Evolutionary conservation across 2,329 filamentous ascomycete species (phyloP), one percentile per base, ranked within the genome.

Genomic region (Periconia macrospinosa): DNA sequence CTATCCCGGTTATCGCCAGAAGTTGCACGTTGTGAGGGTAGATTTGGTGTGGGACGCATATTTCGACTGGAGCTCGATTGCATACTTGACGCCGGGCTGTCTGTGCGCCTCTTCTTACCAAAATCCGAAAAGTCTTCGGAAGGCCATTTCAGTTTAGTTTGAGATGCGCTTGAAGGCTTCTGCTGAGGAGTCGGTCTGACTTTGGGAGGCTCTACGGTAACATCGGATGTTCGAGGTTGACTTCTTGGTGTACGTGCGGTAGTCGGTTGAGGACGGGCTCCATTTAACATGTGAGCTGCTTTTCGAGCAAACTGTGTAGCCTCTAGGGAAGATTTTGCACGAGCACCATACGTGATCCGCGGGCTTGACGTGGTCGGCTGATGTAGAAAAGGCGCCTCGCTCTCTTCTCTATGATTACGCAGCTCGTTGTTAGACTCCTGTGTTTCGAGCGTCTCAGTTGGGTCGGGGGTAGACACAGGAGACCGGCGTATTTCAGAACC

Each of bases 401-500:
- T 44, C 42, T 44, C 42, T 10, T 44, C 42, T 44, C 42, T 44
- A 6, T 9, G n/a, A 15, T 19, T 37, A n/a, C 15, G 6, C 18
- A 9, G n/a, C 42, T 27, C 6, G 6, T 20, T 23, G 20, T 9
- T 19, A 15, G 42, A 44, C 42, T 27, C 42, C 14, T 37, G 45
- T 2, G 45, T 20, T 37, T 18, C 45, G 15, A 48, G 41, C 9
- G 18, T 33, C 6, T 51, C 44, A 20, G 43, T 51, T 27, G 47
- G 46, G 7, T 57, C 52, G 17, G 45, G 45, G 8, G 42, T 53
- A 6, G 56, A 55, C 6, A 50, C 8, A 15, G 58, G 60, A 17
- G 57, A 58, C 40, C 45, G 50, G 19, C 50, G 46, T 42, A 59
- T 50, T 27, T 52, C 51, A 9, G 41, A 30, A 5, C 58, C 51